Evolutionary conservation across 495 filamentous ascomycete species (phyloP).

Genomic region (Penicillium desertorum): DNA sequence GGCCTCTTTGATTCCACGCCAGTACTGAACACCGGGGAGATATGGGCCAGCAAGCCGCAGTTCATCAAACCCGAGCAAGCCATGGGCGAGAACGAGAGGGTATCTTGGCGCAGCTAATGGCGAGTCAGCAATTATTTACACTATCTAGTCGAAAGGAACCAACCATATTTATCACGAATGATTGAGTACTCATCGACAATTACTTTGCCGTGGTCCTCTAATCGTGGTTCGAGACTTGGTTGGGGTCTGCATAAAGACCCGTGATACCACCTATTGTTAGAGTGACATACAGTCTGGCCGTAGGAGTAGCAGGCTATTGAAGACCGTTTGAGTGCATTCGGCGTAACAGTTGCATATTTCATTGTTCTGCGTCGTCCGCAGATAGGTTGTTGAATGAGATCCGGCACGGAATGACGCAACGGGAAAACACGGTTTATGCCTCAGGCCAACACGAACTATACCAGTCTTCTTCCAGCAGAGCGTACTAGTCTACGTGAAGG

Average conservation of each 20-base stretch:
- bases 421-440: constrained; percentile 7
- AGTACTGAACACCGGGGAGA: constrained; percentile 82
- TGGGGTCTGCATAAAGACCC: constrained; percentile 8
- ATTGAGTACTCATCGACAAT: constrained; percentile 76
- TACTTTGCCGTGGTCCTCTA: constrained; percentile 62
- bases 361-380: constrained; percentile 19
- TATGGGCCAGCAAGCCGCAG: constrained; percentile 67
- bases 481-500: background rate
- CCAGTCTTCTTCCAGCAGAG: background rate
- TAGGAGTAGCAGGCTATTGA: background rate
- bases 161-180: constrained; percentile 70
- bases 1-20: constrained; percentile 85
- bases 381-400: constrained; percentile 12
- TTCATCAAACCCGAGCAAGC: constrained; percentile 87
- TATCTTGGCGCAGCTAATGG: constrained; percentile 60
- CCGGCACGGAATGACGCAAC: constrained; percentile 26
- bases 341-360: constrained; percentile 20
- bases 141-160: background rate
- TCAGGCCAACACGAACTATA: constrained; percentile 19
- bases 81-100: constrained; percentile 83
- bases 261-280: constrained; percentile 10
- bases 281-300: constrained; percentile 1
- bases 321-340: constrained; percentile 1
- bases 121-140: background rate
- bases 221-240: constrained; percentile 53